Conservation (phyloP, 768 basidiomycete genomes). For the Mycena galericulata region DNA sequence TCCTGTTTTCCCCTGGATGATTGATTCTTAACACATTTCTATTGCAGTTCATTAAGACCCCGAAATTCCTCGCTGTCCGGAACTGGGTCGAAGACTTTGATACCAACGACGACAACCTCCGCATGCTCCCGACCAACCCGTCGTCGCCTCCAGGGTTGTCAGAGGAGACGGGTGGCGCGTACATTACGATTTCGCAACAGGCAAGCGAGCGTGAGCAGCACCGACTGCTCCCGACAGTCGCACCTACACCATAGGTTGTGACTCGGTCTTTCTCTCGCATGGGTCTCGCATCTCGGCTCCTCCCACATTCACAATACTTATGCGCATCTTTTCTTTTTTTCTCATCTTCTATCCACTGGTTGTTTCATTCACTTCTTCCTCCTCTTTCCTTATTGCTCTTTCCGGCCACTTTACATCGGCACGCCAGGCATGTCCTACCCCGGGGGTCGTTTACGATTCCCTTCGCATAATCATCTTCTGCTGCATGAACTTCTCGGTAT, state of each 20-base stretch:
- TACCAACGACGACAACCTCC: constrained; percentile 70
- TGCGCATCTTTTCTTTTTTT: constrained; percentile 39
- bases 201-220: constrained; percentile 78
- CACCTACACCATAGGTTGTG: constrained; percentile 43
- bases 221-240: constrained; percentile 41
- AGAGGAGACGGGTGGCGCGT: constrained; percentile 86
- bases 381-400: constrained; percentile 18
- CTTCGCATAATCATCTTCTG: constrained; percentile 32
- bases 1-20: constrained; percentile 5
- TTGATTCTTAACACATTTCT: constrained; percentile 30
- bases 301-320: constrained; percentile 40
- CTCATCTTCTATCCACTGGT: constrained; percentile 20
- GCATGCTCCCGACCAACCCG: constrained; percentile 64
- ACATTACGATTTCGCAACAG: constrained; percentile 87
- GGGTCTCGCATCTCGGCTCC: constrained; percentile 37
- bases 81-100: constrained; percentile 86
- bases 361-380: constrained; percentile 25
- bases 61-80: constrained; percentile 82
- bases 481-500: constrained; percentile 38
- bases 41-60: constrained; percentile 86
- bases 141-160: constrained; percentile 78
- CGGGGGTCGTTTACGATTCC: constrained; percentile 27
- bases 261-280: constrained; percentile 37
- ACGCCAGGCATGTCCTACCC: constrained; percentile 33
- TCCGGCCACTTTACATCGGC: constrained; percentile 14